phyloP scores from a whole-genome alignment of 2,329 filamentous ascomycete genomes.

The Fusarium equiseti region DNA sequence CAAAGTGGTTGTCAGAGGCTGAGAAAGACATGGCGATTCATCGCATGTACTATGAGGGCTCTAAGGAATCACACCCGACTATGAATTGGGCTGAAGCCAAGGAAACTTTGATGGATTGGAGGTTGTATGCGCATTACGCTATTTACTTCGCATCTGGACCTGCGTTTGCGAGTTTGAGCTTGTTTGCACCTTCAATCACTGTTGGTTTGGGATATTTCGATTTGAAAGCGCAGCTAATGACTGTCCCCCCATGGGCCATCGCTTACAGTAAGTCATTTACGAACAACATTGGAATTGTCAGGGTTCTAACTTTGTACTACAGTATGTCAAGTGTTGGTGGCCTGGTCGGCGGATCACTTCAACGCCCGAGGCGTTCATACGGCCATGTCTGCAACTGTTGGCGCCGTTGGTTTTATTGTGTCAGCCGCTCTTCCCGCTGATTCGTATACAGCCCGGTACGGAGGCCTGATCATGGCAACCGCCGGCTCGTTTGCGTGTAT shows the following conservation, averaged over 20 bases:
- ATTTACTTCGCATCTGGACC: conserved; percentile 64
- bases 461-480: conserved; percentile 75
- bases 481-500: conserved; percentile 77
- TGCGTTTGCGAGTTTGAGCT: conserved; percentile 69
- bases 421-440: conserved; percentile 73
- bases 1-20: conserved; percentile 69
- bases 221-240: conserved; percentile 73
- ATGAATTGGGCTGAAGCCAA: conserved; percentile 77
- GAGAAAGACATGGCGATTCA: conserved; percentile 68
- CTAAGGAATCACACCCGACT: conserved; percentile 69
- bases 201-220: conserved; percentile 63
- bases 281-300: background rate
- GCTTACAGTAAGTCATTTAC: conserved; percentile 61
- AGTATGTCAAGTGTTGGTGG: conserved; percentile 57
- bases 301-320: conserved; percentile 9
- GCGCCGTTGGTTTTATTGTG: conserved; percentile 66
- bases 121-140: conserved; percentile 75
- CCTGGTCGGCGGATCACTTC: conserved; percentile 73
- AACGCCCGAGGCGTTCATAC: conserved; percentile 65
- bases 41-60: conserved; percentile 61
- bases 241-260: conserved; percentile 73
- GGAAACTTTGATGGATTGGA: conserved; percentile 73
- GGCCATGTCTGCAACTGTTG: conserved; percentile 58
- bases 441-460: conserved; percentile 72
- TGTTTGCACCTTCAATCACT: conserved; percentile 73